Evolutionary conservation across 2,329 filamentous ascomycete genomes (phyloP).

Genomic region (Penicillium freii): DNA sequence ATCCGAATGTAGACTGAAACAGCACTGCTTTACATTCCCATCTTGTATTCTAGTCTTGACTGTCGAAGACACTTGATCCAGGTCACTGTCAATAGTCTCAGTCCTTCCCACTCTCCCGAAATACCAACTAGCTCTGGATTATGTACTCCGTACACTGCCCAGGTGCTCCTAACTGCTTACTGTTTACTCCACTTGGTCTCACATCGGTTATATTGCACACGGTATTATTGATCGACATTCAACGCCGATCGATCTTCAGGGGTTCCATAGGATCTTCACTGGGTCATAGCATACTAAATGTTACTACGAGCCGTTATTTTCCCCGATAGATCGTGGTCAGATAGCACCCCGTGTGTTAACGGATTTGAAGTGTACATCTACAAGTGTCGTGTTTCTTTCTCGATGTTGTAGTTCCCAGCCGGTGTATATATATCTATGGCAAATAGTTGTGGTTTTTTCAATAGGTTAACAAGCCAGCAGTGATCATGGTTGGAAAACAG

Average conservation of each 20-base stretch:
- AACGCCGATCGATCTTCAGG: slow-evolving; percentile 14
- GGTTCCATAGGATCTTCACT: slow-evolving; percentile 9
- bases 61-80: background rate
- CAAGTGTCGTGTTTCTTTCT: background rate
- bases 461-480: too few species aligned
- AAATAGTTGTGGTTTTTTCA: background rate
- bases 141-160: background rate
- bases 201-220: background rate
- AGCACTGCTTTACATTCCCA: background rate
- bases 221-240: background rate
- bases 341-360: background rate
- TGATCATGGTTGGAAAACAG: too few species aligned
- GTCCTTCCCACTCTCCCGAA: background rate
- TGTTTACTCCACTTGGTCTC: slow-evolving; percentile 7
- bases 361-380: background rate
- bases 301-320: background rate
- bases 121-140: background rate
- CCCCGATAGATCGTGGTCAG: background rate
- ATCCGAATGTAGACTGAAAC: background rate
- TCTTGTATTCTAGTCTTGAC: background rate
- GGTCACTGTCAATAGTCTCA: background rate
- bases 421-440: background rate
- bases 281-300: background rate
- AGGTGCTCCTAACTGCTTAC: background rate
- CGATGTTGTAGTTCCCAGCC: background rate